Base-by-base conservation (phyloP, 768 basidiomycete species). In the Favolaschia claudopus region DNA sequence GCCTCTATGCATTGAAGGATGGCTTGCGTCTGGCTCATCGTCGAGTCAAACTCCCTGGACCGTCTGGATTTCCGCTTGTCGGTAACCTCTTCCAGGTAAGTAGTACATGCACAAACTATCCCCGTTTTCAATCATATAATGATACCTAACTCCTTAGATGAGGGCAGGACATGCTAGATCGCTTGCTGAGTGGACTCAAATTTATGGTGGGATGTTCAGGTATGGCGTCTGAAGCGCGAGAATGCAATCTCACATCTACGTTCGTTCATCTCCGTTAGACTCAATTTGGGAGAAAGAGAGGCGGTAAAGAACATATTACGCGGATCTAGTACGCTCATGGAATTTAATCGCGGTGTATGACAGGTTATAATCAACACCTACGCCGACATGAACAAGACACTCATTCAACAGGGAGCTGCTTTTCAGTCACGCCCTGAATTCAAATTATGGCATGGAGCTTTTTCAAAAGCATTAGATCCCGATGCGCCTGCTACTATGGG, bases 121-220 rank as follows among this genome's bases (percentile, higher is more conserved):
- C 9, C 9, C 4, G 3, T 3, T 17, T 24, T n/a, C n/a, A n/a
- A n/a, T n/a, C n/a, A n/a, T n/a, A n/a, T n/a, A n/a, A n/a, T n/a
- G 4, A 24, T 39, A 15, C 6, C 19, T 20, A 9, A 14, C 14
- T 13, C 8, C 4, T 10, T 14, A 58, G 57, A 58, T 58, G 49
- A 51, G 57, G 47, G 42, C 57, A 4, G 57, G 57, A 14, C 57
- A 58, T 24, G 57, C 57, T 25, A 39, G 49, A 8, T 28, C 57
- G 19, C 57, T 58, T 4, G 57, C 57, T 15, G 24, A 58, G 17
- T 58, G 57, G 57, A 32, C 49, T 7, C 17, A 45, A 19, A 8
- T 44, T 13, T 58, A 58, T 40, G 57, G 57, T 20, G 57, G 57
- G 34, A 58, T 58, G 48, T 58, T 58, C 42, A 58, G 57, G 57